Evolutionary conservation across 768 basidiomycete species (phyloP).

Genomic region (Lentinus brumalis): DNA sequence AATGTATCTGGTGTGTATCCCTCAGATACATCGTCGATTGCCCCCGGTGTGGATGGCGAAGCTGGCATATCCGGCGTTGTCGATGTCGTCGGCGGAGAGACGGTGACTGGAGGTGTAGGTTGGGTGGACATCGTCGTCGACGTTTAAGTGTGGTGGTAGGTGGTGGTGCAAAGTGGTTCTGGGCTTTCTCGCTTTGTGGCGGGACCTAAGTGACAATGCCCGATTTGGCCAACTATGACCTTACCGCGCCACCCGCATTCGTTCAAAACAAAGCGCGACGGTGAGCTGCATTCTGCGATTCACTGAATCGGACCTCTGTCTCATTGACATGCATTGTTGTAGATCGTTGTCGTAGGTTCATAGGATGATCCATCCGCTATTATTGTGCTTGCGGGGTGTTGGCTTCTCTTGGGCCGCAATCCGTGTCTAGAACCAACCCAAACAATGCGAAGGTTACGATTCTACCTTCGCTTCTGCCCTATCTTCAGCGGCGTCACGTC

Average conservation of each 20-base stretch:
- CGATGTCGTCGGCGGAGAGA: constrained; percentile 5
- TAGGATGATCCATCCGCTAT: constrained; percentile 6
- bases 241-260: neutral
- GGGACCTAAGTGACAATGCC: neutral
- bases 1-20: too few relatives aligned
- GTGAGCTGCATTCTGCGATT: neutral
- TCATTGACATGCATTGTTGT: neutral
- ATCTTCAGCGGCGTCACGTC: neutral
- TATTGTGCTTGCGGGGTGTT: neutral
- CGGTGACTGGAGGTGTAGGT: neutral
- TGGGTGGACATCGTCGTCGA: constrained; percentile 4
- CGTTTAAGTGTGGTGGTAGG: neutral
- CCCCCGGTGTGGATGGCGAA: neutral
- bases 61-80: constrained; percentile 1
- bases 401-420: neutral
- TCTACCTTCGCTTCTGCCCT: neutral
- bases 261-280: neutral
- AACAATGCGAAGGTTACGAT: neutral
- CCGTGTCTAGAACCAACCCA: neutral
- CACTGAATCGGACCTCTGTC: neutral
- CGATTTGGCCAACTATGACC: neutral
- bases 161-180: neutral
- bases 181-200: constrained; percentile 8
- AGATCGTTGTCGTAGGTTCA: neutral
- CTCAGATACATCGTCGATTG: too few relatives aligned